Base-by-base conservation (phyloP, 495 filamentous ascomycete genomes). In the Neurospora discreta region DNA sequence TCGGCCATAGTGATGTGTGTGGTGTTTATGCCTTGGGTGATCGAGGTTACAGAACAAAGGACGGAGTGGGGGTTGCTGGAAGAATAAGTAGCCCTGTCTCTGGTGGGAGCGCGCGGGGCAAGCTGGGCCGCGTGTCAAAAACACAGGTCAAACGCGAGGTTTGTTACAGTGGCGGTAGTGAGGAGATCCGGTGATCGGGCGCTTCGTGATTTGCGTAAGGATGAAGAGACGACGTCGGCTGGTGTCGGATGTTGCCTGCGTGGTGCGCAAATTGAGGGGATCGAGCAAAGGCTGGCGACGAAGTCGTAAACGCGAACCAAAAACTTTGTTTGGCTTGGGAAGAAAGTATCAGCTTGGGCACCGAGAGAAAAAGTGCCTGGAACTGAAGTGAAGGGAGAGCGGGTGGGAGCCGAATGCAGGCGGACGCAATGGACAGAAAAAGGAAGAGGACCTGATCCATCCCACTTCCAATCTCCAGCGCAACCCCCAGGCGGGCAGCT, bases 1-100 rank as follows among this genome's bases (percentile, higher is more conserved):
- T 98, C 95, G 80, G 94, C 94, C 94, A 98, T 97, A 74, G 75
- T 77, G 70, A 73, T 58, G 46, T 58, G 46, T 58, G 46, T 58
- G 72, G 72, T 68, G 77, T 69, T 71, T 71, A 69, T 42, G 23
- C 68, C 11, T 42, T 15, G 23, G 38, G 23, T 40, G 65, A 43
- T 52, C 38, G 71, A 71, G 68, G 39, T 36, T 69, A 73, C 44
- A 65, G 52, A 65, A 65, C 52, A 65, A 65, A 65, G 52, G 26
- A 65, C 26, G 30, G 52, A 18, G 5, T 18, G 52, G 33, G 52
- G 13, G 5, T 65, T 65, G 52, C 52, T 36, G 52, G 26, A 65
- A 65, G 52, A 65, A 26, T 65, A 65, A 65, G 23, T 65, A 33
- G 52, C 26, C 52, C 52, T 30, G 13, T 65, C 23, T 60, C 13